phyloP scores from a whole-genome alignment of 805 yeast species.

The Candida peoriensis region DNA sequence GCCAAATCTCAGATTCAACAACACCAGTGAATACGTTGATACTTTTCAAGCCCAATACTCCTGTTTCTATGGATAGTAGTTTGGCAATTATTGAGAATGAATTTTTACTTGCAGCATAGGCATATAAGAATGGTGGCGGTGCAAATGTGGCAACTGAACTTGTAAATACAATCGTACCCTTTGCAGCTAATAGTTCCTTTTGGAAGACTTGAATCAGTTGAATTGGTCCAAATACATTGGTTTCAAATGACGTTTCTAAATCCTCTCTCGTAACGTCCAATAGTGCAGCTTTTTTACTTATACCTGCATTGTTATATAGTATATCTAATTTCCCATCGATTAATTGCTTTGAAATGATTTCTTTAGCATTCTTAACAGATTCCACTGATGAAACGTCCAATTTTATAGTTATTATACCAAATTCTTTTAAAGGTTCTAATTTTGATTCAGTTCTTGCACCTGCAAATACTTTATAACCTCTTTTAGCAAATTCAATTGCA shows the following conservation, averaged over 20 bases:
- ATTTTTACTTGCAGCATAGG: slow-evolving; percentile 34
- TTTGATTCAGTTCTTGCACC: slow-evolving; percentile 26
- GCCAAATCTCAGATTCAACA: slow-evolving; percentile 30
- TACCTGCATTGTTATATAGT: slow-evolving; percentile 39
- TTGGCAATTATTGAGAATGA: slow-evolving; percentile 35
- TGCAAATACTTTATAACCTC: slow-evolving; percentile 36
- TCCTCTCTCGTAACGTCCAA: slow-evolving; percentile 27
- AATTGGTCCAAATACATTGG: slow-evolving; percentile 37
- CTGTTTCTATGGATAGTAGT: slow-evolving; percentile 30
- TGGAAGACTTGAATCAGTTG: slow-evolving; percentile 30
- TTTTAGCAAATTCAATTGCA: slow-evolving; percentile 37
- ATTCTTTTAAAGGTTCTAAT: slow-evolving; percentile 27
- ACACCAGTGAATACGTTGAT: slow-evolving; percentile 36
- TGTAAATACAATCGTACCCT: slow-evolving; percentile 35
- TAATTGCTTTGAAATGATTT: slow-evolving; percentile 20
- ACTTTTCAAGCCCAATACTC: slow-evolving; percentile 34
- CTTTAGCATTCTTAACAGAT: slow-evolving; percentile 24
- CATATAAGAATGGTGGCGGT: slow-evolving; percentile 30
- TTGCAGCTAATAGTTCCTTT: slow-evolving; percentile 26
- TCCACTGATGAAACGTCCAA: slow-evolving; percentile 32
- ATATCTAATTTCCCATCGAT: slow-evolving; percentile 32
- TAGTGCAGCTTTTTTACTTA: slow-evolving; percentile 21
- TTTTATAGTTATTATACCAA: slow-evolving; percentile 27
- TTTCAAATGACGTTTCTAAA: slow-evolving; percentile 22
- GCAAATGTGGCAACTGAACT: slow-evolving; percentile 29